Percentiles rank a stretch among this genome's conserved stretches.
Evolutionary conservation across 2,329 filamentous ascomycete genomes (phyloP).

Genomic region (Orbilia oligospora): DNA sequence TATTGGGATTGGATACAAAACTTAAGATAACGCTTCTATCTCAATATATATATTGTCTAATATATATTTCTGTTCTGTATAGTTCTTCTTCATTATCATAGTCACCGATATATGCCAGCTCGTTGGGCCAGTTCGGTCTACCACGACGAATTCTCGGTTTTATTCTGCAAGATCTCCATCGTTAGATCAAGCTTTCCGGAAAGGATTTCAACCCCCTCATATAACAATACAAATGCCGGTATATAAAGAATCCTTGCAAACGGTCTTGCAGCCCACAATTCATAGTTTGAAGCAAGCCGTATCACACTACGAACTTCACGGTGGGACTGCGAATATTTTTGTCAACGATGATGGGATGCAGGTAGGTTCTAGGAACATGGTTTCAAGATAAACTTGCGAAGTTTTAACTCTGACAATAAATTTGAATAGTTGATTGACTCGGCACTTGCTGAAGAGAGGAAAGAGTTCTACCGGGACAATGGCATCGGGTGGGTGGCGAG

Average conservation of each 20-base stretch:
- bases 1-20: no score
- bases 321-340: constrained; percentile 77
- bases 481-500: constrained; percentile 64
- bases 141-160: constrained; percentile 27
- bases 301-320: constrained; percentile 74
- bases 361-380: constrained; percentile 67
- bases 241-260: constrained; percentile 70
- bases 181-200: constrained; percentile 21
- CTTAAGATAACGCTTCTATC: no score
- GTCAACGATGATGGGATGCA: constrained; percentile 80
- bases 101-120: constrained; percentile 29
- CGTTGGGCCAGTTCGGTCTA: constrained; percentile 25
- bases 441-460: constrained; percentile 64
- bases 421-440: constrained; percentile 5
- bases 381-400: neutral
- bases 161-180: constrained; percentile 30
- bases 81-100: constrained; percentile 44
- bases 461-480: constrained; percentile 27
- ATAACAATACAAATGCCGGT: constrained; percentile 70
- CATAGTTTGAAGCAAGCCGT: constrained; percentile 73
- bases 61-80: neutral
- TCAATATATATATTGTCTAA: no score
- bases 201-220: constrained; percentile 65
- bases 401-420: neutral
- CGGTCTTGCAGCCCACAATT: constrained; percentile 73